Conservation (phyloP, 2,329 filamentous ascomycete species). For the Epichloe festucae region DNA sequence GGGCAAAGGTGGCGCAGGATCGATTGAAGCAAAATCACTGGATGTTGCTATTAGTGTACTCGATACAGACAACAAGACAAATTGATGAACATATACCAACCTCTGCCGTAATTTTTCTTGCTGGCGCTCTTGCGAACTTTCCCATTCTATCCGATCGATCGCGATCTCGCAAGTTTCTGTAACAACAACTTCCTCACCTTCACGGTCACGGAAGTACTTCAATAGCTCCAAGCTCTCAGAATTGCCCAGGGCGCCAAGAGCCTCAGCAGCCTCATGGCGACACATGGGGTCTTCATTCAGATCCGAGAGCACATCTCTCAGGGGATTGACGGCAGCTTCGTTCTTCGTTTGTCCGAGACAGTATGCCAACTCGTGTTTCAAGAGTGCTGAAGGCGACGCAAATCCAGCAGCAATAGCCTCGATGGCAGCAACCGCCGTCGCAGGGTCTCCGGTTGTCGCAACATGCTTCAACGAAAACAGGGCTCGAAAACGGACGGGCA, state of each 20-base stretch:
- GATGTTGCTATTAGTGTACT: not conserved
- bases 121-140: constrained; percentile 59
- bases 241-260: constrained; percentile 76
- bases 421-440: constrained; percentile 41
- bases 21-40: constrained; percentile 90
- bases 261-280: constrained; percentile 91
- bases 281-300: constrained; percentile 85
- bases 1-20: constrained; percentile 82
- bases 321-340: constrained; percentile 54
- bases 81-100: constrained; percentile 31
- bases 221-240: constrained; percentile 61
- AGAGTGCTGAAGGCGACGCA: constrained; percentile 67
- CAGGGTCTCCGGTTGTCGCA: constrained; percentile 55
- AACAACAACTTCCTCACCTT: constrained; percentile 67
- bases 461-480: constrained; percentile 96
- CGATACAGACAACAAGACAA: not conserved
- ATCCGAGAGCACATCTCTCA: constrained; percentile 65
- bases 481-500: constrained; percentile 84
- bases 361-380: constrained; percentile 96
- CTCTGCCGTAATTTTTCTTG: constrained; percentile 69
- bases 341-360: constrained; percentile 88
- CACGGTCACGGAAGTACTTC: constrained; percentile 58
- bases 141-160: constrained; percentile 88
- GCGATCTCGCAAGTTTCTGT: constrained; percentile 95
- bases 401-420: constrained; percentile 84